These are phyloP conservation scores for Maudiozyma serrabonitensis DNA, from an alignment of 805 yeast genomes.

Conservation along the genomic window DNA sequence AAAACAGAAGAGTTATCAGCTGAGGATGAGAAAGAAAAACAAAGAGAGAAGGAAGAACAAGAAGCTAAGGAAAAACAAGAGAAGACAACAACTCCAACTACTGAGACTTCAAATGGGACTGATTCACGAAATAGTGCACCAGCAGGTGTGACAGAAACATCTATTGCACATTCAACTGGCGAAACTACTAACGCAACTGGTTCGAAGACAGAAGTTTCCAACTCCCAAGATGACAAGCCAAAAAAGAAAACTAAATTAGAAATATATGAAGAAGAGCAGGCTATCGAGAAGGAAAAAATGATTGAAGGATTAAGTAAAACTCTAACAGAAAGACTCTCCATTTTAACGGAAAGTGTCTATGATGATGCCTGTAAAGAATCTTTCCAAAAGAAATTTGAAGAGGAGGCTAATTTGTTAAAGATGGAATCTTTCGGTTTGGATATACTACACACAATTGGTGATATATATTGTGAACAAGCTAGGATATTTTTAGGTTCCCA, in stretches of 20 bases:
- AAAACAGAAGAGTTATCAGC: slow-evolving; percentile 46
- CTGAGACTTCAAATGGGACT: neutral
- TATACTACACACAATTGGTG: slow-evolving; percentile 67
- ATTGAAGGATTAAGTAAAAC: slow-evolving; percentile 53
- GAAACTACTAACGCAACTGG: neutral
- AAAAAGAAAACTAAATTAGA: slow-evolving; percentile 41
- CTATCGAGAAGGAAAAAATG: slow-evolving; percentile 53
- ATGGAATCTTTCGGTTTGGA: slow-evolving; percentile 82
- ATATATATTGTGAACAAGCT: slow-evolving; percentile 56
- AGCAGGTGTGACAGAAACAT: neutral
- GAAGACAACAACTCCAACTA: slow-evolving; percentile 2
- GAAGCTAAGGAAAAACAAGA: slow-evolving; percentile 4
- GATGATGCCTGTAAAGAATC: slow-evolving; percentile 51
- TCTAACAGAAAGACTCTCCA: slow-evolving; percentile 44
- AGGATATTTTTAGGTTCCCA: slow-evolving; percentile 58
- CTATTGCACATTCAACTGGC: neutral
- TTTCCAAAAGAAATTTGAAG: slow-evolving; percentile 54
- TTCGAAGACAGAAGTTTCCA: neutral
- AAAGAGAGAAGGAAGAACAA: slow-evolving; percentile 27
- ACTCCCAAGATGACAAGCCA: slow-evolving; percentile 26
- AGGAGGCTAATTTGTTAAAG: slow-evolving; percentile 76
- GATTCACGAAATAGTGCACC: neutral
- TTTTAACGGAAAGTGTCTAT: slow-evolving; percentile 52
- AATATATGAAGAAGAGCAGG: slow-evolving; percentile 68
- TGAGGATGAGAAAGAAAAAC: slow-evolving; percentile 36